A percentile compares a stretch with the other conserved stretches of the same genome.
These are phyloP conservation scores for Pterothamnion heteromorphum DNA, from an alignment of 31 red algal genomes.

Conservation along the genomic window DNA sequence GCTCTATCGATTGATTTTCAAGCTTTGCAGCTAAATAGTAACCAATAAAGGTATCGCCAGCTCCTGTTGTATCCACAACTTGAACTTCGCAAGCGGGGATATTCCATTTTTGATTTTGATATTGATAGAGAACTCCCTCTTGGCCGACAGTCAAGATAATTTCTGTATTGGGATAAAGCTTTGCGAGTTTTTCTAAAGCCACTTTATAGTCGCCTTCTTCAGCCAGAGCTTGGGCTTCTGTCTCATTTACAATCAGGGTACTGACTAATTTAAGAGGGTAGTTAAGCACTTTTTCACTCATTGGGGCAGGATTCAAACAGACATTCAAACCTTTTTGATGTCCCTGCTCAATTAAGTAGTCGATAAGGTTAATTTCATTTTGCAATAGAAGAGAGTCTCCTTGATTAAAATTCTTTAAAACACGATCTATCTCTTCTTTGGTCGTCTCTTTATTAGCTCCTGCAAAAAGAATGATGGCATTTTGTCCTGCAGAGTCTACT, in stretches of 20 bases:
- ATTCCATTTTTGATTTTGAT: too few species aligned
- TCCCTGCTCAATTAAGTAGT: not conserved
- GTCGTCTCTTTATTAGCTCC: not conserved
- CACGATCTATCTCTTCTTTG: not conserved
- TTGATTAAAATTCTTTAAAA: not conserved
- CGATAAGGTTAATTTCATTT: slow-evolving; percentile 1
- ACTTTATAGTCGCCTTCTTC: too few species aligned
- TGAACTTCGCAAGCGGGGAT: not conserved
- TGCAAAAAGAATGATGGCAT: not conserved
- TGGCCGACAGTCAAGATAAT: too few species aligned
- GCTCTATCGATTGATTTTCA: not conserved
- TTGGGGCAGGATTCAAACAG: not conserved
- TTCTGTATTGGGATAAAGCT: too few species aligned
- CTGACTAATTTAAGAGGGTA: not conserved
- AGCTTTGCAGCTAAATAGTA: not conserved
- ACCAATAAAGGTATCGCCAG: slow-evolving; percentile 36
- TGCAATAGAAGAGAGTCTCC: slow-evolving; percentile 12
- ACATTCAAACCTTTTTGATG: not conserved
- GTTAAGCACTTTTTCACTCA: not conserved
- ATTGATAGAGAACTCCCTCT: too few species aligned
- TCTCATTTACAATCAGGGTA: slow-evolving; percentile 8
- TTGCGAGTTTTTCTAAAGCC: too few species aligned
- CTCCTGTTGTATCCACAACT: not conserved
- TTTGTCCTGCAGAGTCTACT: not conserved
- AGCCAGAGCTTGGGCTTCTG: not conserved